Percentiles rank a stretch among this genome's conserved stretches.
These are phyloP conservation scores for Aureobasidium namibiae DNA, from an alignment of 2,329 filamentous ascomycete species.

Conservation along the genomic window DNA sequence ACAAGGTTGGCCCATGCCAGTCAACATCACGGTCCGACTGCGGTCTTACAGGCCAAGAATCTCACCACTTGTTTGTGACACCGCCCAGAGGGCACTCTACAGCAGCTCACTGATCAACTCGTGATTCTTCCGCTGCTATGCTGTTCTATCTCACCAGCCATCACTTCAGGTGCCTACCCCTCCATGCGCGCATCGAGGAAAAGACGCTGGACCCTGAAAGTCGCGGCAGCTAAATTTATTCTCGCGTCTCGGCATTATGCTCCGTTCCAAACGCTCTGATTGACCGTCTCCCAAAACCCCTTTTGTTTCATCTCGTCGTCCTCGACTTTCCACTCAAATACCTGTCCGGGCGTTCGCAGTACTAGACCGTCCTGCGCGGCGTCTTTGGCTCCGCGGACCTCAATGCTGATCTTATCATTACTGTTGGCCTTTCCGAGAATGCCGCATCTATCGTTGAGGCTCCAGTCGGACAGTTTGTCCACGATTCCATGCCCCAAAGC, in stretches of 20 bases:
- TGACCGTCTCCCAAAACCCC: conserved; percentile 5
- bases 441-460: conserved; percentile 17
- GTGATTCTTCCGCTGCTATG: background rate
- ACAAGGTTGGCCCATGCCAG: conserved; percentile 8
- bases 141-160: background rate
- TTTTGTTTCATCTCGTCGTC: conserved; percentile 5
- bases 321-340: background rate
- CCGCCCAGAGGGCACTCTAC: background rate
- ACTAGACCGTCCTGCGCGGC: background rate
- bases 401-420: conserved; percentile 4
- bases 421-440: background rate
- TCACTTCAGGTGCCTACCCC: background rate
- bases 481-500: background rate
- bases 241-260: background rate
- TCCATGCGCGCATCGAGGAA: background rate
- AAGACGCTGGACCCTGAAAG: conserved; percentile 4
- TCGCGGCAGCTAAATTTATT: background rate
- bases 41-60: background rate
- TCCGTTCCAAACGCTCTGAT: background rate
- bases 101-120: background rate
- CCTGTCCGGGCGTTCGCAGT: background rate
- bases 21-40: conserved; percentile 9
- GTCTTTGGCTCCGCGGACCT: background rate
- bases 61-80: conserved; percentile 4
- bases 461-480: conserved; percentile 15